Conservation (phyloP, 192 early-diverging fungal species). For the Linnemannia schmuckeri region DNA sequence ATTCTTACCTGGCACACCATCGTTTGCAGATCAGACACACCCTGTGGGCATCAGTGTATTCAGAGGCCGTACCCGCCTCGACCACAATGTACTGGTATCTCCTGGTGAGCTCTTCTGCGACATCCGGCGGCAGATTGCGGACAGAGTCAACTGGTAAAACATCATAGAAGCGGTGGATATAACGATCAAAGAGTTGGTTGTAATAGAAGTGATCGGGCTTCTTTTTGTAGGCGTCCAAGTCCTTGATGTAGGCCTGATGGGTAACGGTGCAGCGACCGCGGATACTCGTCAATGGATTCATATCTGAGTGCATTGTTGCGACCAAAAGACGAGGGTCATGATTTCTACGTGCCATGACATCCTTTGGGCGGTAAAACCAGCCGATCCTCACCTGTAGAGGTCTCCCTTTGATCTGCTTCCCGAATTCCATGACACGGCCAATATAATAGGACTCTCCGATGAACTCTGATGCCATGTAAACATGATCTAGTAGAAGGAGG, state of each 20-base stretch:
- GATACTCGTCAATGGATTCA: conserved; percentile 86
- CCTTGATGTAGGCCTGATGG: conserved; percentile 74
- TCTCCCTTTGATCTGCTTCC: conserved; percentile 64
- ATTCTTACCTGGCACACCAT: conserved; percentile 74
- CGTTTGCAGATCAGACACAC: conserved; percentile 78
- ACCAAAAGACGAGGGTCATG: conserved; percentile 82
- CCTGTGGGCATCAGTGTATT: conserved; percentile 78
- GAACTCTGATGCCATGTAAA: conserved; percentile 80
- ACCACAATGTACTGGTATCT: conserved; percentile 90
- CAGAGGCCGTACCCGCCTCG: conserved; percentile 84
- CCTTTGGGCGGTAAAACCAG: conserved; percentile 82
- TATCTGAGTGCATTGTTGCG: conserved; percentile 91
- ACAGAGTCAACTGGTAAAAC: conserved; percentile 84
- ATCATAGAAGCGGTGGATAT: conserved; percentile 90
- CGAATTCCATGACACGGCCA: conserved; percentile 86
- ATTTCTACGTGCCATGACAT: conserved; percentile 74
- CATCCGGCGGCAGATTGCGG: conserved; percentile 83
- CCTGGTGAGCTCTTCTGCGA: conserved; percentile 71
- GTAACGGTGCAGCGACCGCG: conserved; percentile 83
- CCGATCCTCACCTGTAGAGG: conserved; percentile 73
- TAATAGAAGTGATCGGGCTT: conserved; percentile 87
- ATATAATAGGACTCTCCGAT: conserved; percentile 83
- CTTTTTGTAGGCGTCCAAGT: conserved; percentile 71
- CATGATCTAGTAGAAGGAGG: conserved; percentile 70
- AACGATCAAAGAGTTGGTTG: conserved; percentile 90